These are phyloP conservation scores for Alternaria arbusti DNA, from an alignment of 2,329 filamentous ascomycete species.

Conservation along the genomic window DNA sequence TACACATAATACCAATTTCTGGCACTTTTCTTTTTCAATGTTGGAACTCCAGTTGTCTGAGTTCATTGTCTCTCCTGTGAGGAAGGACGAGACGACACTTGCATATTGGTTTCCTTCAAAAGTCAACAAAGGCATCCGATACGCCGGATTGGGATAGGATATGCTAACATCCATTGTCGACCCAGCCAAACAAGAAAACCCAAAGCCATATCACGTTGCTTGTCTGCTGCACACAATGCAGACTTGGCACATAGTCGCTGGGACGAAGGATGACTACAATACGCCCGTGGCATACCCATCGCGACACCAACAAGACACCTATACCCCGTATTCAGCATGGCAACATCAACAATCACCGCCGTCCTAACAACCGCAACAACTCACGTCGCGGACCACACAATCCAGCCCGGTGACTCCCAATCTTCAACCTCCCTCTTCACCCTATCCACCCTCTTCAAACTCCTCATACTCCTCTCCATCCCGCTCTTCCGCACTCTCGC, in stretches of 20 bases:
- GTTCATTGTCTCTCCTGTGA: not conserved
- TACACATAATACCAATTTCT: not conserved
- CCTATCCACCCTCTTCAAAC: not conserved
- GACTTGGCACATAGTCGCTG: too few species aligned
- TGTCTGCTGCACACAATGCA: not conserved
- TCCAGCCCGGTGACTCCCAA: not conserved
- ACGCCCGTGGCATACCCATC: too few species aligned
- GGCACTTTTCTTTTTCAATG: too few species aligned
- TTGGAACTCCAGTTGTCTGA: too few species aligned
- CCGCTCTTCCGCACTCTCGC: not conserved
- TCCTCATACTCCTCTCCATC: not conserved
- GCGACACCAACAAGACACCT: not conserved
- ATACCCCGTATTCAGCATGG: not conserved
- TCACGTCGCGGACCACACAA: not conserved
- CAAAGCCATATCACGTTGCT: not conserved
- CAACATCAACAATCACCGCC: not conserved
- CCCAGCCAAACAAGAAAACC: not conserved
- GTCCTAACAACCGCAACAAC: not conserved
- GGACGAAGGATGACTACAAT: not conserved
- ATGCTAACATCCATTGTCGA: too few species aligned
- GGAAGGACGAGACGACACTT: not conserved
- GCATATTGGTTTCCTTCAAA: rapidly evolving
- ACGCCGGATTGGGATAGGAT: too few species aligned
- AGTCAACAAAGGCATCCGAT: not conserved
- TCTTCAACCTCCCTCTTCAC: not conserved